Evolutionary conservation across 768 basidiomycete species (phyloP).

Genomic region (Termitomyces titanicus): DNA sequence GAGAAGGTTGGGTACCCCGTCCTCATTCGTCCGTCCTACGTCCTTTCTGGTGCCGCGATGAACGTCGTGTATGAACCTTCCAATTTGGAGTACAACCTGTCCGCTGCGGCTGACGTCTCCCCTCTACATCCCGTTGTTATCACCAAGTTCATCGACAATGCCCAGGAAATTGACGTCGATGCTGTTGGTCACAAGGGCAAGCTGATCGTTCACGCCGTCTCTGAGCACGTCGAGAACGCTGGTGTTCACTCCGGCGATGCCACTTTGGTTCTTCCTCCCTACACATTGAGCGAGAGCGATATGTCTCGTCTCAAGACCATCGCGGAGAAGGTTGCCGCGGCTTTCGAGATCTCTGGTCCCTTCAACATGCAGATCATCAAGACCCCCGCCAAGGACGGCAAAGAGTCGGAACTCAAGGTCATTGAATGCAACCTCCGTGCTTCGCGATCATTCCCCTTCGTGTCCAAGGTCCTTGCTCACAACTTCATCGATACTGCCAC

Average conservation of each 20-base stretch:
- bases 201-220: conserved; percentile 92
- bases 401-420: conserved; percentile 80
- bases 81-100: conserved; percentile 86
- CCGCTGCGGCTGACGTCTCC: conserved; percentile 95
- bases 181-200: conserved; percentile 93
- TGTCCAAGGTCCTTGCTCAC: conserved; percentile 94
- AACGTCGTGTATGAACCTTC: conserved; percentile 96
- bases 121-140: conserved; percentile 97
- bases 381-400: conserved; percentile 53
- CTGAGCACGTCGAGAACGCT: conserved; percentile 98
- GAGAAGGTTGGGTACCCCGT: conserved; percentile 89
- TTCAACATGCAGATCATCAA: conserved; percentile 99
- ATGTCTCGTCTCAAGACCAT: conserved; percentile 89
- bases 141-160: conserved; percentile 97
- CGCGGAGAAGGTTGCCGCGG: conserved; percentile 90
- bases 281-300: conserved; percentile 71
- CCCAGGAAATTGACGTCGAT: conserved; percentile 97
- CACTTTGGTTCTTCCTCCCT: conserved; percentile 93
- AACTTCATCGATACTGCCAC: conserved; percentile 97
- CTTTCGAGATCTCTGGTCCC: conserved; percentile 96
- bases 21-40: conserved; percentile 96
- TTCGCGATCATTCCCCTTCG: conserved; percentile 98
- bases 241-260: conserved; percentile 99
- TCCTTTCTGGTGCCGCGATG: conserved; percentile 98
- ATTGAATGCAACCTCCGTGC: conserved; percentile 99